Percentiles rank a stretch among this genome's conserved stretches.
Conservation (phyloP, 208 protist species). For the Trypanosoma avium region DNA sequence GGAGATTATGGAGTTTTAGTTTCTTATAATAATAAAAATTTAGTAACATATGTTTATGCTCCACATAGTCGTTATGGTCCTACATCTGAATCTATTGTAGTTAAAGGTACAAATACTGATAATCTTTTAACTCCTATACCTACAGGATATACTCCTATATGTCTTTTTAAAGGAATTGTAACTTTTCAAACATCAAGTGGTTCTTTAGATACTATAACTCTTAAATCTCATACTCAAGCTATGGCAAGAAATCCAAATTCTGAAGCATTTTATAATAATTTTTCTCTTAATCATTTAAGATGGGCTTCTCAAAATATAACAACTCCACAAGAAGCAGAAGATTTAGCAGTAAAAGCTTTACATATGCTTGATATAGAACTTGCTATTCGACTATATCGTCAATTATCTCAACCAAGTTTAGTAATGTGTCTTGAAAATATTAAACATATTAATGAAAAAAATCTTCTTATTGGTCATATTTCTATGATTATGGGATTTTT, state of each 20-base stretch:
- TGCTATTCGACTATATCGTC: constrained; percentile 92
- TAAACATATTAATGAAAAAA: constrained; percentile 91
- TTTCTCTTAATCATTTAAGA: constrained; percentile 91
- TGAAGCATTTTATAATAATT: constrained; percentile 89
- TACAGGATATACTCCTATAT: constrained; percentile 67
- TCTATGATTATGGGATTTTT: constrained; percentile 94
- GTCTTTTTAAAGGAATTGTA: constrained; percentile 77
- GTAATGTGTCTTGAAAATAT: constrained; percentile 93
- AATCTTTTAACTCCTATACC: constrained; percentile 79
- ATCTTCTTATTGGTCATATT: constrained; percentile 95
- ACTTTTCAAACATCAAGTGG: constrained; percentile 78
- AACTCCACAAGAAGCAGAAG: constrained; percentile 66
- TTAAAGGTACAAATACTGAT: constrained; percentile 50
- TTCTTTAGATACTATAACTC: constrained; percentile 52
- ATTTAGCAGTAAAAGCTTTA: constrained; percentile 91
- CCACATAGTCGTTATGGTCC: constrained; percentile 88
- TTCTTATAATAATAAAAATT: constrained; percentile 60
- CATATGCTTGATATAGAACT: constrained; percentile 93
- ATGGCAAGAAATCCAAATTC: constrained; percentile 45
- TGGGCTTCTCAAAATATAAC: constrained; percentile 90
- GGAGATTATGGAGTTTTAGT: constrained; percentile 90
- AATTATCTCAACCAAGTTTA: constrained; percentile 90
- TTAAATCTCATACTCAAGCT: constrained; percentile 79
- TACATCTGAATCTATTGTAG: constrained; percentile 77
- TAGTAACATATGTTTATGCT: constrained; percentile 89